Conservation (phyloP, 164 flowering plant species). For the Cinnamomum chago region DNA sequence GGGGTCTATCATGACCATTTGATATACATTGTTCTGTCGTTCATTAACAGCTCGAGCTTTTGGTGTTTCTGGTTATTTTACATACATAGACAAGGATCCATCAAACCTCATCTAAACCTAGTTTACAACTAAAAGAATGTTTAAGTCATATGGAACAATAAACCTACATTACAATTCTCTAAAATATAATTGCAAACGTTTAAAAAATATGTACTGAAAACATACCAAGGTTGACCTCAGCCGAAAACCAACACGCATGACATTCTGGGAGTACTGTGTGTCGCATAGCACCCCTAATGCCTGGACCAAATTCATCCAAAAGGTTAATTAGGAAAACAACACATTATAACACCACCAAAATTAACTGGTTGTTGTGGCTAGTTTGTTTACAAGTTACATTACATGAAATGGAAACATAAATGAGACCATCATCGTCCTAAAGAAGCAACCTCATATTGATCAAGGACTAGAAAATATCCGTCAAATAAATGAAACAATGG, state of each 20-base stretch:
- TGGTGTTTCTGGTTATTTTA: too few species aligned
- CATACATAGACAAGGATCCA: too few species aligned
- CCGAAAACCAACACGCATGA: constrained; percentile 93
- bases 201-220: not conserved
- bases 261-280: constrained; percentile 96
- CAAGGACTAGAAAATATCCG: too few species aligned
- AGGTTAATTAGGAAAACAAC: not conserved
- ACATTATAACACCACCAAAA: not conserved
- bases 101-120: not conserved
- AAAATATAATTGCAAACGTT: not conserved
- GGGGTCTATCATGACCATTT: too few species aligned
- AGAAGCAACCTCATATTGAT: too few species aligned
- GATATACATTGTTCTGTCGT: too few species aligned
- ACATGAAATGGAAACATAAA: too few species aligned
- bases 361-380: not conserved
- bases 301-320: constrained; percentile 34
- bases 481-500: too few species aligned
- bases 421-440: too few species aligned
- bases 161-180: not conserved
- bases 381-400: too few species aligned
- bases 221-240: constrained; percentile 85
- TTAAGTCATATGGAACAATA: not conserved
- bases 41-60: too few species aligned
- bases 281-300: constrained; percentile 77
- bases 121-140: not conserved